Evolutionary conservation across 1,284 basidiomycete species (phyloP), one percentile per base, ranked within the genome.

Genomic region (Ceratobasidium sp.): DNA sequence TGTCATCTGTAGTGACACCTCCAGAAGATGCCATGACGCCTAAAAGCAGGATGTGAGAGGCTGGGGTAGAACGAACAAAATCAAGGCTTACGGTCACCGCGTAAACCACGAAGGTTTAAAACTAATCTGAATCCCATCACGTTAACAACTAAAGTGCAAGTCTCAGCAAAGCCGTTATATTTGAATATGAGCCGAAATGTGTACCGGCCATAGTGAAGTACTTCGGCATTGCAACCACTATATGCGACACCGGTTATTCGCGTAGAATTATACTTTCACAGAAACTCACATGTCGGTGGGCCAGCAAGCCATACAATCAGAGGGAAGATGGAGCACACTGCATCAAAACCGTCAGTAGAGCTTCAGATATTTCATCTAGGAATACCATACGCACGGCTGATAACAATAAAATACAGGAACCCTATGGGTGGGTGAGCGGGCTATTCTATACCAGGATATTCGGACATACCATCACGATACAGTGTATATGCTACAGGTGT

Each of bases 261-360:
- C 28, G 28, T 10, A 39, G 3, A 60, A 11, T 23, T 33, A 10
- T 47, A 15, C 20, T 53, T 39, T 17, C 20, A 60, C 35, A 17
- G 17, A 15, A 60, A 47, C 69, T 63, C 20, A 74, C 69, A 63
- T 2, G 69, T 74, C 26, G 69, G 45, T 13, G 69, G 69, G 3
- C 69, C 69, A 28, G 45, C 69, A 11, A 74, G 58, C 77, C 77
- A 78, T 23, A 73, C 75, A 54, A 78, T 66, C 45, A 78, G 33
- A 17, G 75, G 75, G 45, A 78, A 78, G 20, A 76, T 65, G 11
- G 77, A 76, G 33, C 77, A 78, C 42, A 76, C 77, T 78, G 51
- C n/a, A 37, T 15, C n/a, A 42, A 54, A 6, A 15, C 20, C 17
- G 60, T 73, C 23, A 77, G 49, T 7, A 11, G 28, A 31, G 7